These are phyloP conservation scores for Tillandsia leiboldiana DNA, from an alignment of 176 grass and related monocot genomes.

Conservation along the genomic window DNA sequence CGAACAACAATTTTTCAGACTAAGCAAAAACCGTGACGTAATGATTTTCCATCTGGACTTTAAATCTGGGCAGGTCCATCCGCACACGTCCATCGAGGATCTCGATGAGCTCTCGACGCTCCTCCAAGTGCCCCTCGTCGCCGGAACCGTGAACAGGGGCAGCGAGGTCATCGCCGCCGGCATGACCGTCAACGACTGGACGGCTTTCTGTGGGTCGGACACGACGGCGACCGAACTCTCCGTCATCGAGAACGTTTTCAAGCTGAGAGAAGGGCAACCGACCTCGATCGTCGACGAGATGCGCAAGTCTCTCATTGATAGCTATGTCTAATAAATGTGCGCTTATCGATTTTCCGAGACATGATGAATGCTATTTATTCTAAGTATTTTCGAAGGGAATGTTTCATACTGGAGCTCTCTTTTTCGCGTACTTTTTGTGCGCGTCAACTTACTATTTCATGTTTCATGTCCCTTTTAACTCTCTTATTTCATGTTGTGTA, in stretches of 20 bases:
- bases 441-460: too few species aligned
- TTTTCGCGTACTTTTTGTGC: too few species aligned
- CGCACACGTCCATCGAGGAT: conserved; percentile 93
- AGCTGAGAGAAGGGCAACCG: conserved; percentile 73
- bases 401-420: too few species aligned
- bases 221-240: conserved; percentile 92
- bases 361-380: too few species aligned
- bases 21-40: background rate
- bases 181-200: conserved; percentile 97
- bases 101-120: conserved; percentile 93
- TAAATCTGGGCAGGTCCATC: conserved; percentile 56
- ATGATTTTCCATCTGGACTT: background rate
- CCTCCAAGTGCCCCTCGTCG: conserved; percentile 89
- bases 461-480: too few species aligned
- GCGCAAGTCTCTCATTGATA: conserved; percentile 94
- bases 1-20: too few species aligned
- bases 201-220: conserved; percentile 85
- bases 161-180: conserved; percentile 87
- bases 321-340: conserved; percentile 43
- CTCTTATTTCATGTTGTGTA: too few species aligned
- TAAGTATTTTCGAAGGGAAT: too few species aligned
- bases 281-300: conserved; percentile 69
- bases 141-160: conserved; percentile 92
- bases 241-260: conserved; percentile 86
- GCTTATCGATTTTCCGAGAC: too few species aligned